Base-by-base conservation (phyloP, 176 grass and related monocot genomes). In the Avena eriantha region DNA sequence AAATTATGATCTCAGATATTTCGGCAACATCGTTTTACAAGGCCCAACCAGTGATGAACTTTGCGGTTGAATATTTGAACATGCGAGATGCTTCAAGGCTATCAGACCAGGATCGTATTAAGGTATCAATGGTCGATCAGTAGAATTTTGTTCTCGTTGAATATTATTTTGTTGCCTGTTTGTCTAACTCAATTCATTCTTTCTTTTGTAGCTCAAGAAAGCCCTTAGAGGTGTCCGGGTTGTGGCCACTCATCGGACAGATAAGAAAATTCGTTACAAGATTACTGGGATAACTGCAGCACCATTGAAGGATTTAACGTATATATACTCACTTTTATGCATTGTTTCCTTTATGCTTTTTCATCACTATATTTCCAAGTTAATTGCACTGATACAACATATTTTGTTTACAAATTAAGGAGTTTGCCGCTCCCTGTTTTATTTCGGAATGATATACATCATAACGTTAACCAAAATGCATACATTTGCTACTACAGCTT, bases 11-110 rank as follows among this genome's bases (percentile, higher is more conserved):
- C 19, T 88, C 14, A 98, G 93, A 98, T 92, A 85, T 95, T 57
- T 91, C 92, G 47, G 88, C 92, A 39, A 98, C 96, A 2, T 73
- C 93, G 55, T 98, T 98, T 86, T 94, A 92, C 76, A 91, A 92
- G 88, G 74, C 90, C 48, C 68, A 73, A 12, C 84, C 63, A 12
- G 56, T 90, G 21, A 36, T 95, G 39, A 79, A 91, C 1, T 95
- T 98, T 35, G 79, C 78, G 2, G 0, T 51, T 3, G 75, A 92
- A 10, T 91, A 84, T 88, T 47, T 98, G 57, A 90, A 84, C 46
- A 3, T 91, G 22, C 78, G 66, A 63, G 84, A 95, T 90, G 0
- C 9, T 61, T 59, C 68, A 33, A 94, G 64, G 74, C 82, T 98
- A 18, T 75, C 86, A 24, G 87, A 92, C 5, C 61, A 43, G 4